phyloP scores from a whole-genome alignment of 371 early-diverging fungal genomes.

The Capillidium heterosporum region DNA sequence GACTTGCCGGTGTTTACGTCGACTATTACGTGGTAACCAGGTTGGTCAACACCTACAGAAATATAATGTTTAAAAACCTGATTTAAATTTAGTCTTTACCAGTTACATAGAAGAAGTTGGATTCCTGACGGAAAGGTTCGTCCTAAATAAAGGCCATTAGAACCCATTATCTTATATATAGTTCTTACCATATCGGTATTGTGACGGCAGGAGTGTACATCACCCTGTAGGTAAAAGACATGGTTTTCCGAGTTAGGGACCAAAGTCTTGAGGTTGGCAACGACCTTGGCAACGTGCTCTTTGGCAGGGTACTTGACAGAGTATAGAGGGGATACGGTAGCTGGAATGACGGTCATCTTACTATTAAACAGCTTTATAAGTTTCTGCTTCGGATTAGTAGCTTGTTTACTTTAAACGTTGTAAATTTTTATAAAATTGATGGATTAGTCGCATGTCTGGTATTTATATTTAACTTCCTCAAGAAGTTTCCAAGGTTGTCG shows the following conservation, averaged over 20 bases:
- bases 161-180: neutral
- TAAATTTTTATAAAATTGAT: no score
- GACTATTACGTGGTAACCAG: constrained; percentile 27
- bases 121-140: constrained; percentile 24
- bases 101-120: constrained; percentile 31
- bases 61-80: neutral
- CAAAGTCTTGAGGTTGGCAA: constrained; percentile 25
- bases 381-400: no score
- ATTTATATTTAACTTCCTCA: no score
- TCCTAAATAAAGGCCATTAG: neutral
- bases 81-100: constrained; percentile 6
- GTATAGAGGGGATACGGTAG: neutral
- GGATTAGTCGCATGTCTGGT: no score
- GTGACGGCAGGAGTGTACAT: constrained; percentile 38
- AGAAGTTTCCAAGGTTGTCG: no score
- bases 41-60: constrained; percentile 19
- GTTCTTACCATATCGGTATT: constrained; percentile 41
- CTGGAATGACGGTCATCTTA: neutral
- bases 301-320: constrained; percentile 23
- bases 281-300: constrained; percentile 40
- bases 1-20: constrained; percentile 14
- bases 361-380: no score
- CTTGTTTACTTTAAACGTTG: no score
- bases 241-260: constrained; percentile 17
- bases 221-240: constrained; percentile 45